A percentile compares a stretch with the other conserved stretches of the same genome.
These are phyloP conservation scores for Ogataea ganodermae DNA, from an alignment of 805 yeast species.

Conservation along the genomic window DNA sequence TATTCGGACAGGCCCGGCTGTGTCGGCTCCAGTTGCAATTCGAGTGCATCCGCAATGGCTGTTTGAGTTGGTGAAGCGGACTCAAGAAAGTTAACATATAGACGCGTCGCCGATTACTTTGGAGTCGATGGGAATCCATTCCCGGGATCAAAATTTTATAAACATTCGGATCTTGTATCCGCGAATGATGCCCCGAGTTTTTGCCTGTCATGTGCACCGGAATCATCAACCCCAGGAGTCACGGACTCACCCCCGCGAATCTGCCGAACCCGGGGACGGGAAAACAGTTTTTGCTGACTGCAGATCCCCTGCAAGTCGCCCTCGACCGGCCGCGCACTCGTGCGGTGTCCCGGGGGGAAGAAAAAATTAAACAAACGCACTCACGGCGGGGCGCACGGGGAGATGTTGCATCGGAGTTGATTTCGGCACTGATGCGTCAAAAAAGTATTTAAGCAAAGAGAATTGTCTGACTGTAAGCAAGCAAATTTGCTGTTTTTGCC, in stretches of 20 bases:
- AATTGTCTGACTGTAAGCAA: not conserved
- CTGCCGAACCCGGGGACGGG: slow-evolving; percentile 2
- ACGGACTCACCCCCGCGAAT: slow-evolving; percentile 10
- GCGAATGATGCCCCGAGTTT: not conserved
- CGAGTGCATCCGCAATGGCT: slow-evolving; percentile 4
- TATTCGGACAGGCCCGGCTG: not conserved
- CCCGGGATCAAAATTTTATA: no score
- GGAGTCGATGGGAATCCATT: no score
- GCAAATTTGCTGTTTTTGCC: slow-evolving; percentile 1
- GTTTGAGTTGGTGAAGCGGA: slow-evolving; percentile 5
- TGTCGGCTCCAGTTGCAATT: not conserved
- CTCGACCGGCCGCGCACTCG: not conserved
- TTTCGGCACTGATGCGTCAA: no score
- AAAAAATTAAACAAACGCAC: no score
- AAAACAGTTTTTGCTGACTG: no score
- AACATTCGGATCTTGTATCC: not conserved
- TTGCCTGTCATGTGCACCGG: slow-evolving; percentile 3
- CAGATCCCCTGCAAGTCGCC: not conserved
- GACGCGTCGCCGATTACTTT: no score
- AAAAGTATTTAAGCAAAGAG: slow-evolving; percentile 2
- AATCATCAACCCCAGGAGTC: slow-evolving; percentile 1
- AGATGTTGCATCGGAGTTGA: slow-evolving; percentile 3
- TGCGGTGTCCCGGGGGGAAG: not conserved
- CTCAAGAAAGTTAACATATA: not conserved
- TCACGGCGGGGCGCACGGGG: not conserved